Base-by-base conservation (phyloP, 371 early-diverging fungal genomes). In the Lichtheimia ramosa region DNA sequence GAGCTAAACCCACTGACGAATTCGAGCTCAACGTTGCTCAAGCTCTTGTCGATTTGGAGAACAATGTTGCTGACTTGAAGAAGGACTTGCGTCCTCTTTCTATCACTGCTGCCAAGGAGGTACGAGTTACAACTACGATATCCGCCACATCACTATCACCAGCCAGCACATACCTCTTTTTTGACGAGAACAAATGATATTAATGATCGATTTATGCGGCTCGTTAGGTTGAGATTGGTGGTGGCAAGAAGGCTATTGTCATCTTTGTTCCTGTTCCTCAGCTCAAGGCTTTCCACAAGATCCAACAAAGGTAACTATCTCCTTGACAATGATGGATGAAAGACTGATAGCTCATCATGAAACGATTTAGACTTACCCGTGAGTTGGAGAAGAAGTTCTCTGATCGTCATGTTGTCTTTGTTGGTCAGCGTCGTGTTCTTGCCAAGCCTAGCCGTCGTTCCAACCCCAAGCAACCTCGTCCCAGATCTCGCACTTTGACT, bases 341-440 rank as follows among this genome's bases (percentile, higher is more conserved):
- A n/a, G n/a, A n/a, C n/a, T n/a, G n/a, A n/a, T n/a, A n/a, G n/a
- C n/a, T n/a, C n/a, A n/a, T n/a, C n/a, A n/a, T n/a, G n/a, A n/a
- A n/a, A n/a, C n/a, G n/a, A n/a, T n/a, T n/a, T 54, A 74, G 82
- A 65, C 88, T 98, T 56, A 94, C 96, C 66, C 95, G 97, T 77
- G 98, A 98, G 85, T 87, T 98, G 65, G 98, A 98, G 88, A 98
- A 98, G 96, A 97, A 98, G 92, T 96, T 97, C 91, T 92, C 95
- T 69, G 98, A 97, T 83, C 92, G 96, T 67, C 97, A 97, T 81
- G 92, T 97, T 64, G 87, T 97, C 70, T 87, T 98, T 65, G 83
- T 97, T 77, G 97, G 96, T 64, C 71, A 71, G 58, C 94, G 97
- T 70, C 93, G 96, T 74, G 96, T 97, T 80, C 81, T 97, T 77